Percentiles rank a stretch among this genome's conserved stretches.
phyloP scores from a whole-genome alignment of 106 monocot species.

The Posidonia australis region DNA sequence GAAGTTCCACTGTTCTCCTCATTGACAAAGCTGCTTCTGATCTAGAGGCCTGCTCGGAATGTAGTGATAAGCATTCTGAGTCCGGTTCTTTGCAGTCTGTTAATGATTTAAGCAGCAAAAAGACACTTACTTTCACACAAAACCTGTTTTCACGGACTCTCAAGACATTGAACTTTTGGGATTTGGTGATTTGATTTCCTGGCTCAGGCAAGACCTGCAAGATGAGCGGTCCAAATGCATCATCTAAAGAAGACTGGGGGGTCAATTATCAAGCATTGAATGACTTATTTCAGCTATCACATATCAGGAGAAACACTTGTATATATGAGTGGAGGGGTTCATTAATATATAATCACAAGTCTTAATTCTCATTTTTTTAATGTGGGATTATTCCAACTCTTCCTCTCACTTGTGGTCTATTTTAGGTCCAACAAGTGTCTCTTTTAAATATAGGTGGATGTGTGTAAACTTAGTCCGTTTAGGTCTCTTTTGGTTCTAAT shows the following conservation, averaged over 20 bases:
- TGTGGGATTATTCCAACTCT: too few species aligned
- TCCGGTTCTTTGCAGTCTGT: constrained; percentile 33
- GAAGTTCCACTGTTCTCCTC: constrained; percentile 13
- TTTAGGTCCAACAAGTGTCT: too few species aligned
- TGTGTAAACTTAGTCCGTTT: too few species aligned
- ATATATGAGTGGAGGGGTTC: too few species aligned
- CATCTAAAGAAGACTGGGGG: constrained; percentile 74
- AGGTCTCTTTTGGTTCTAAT: too few species aligned
- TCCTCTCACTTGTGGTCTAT: too few species aligned
- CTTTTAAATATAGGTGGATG: too few species aligned
- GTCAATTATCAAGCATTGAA: constrained; percentile 84
- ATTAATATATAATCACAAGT: too few species aligned
- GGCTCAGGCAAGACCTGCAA: constrained; percentile 98
- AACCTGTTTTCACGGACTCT: constrained; percentile 5
- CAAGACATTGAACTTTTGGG: constrained; percentile 33
- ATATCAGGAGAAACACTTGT: constrained; percentile 45
- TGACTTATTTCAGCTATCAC: constrained; percentile 78
- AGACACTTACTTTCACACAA: constrained; percentile 5
- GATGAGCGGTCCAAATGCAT: constrained; percentile 74
- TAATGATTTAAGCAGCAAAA: constrained; percentile 15
- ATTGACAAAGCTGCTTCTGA: constrained; percentile 30
- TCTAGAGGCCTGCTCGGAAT: constrained; percentile 30
- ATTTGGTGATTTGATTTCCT: too few species aligned
- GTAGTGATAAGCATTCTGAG: constrained; percentile 43
- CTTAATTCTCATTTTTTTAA: too few species aligned